Conservation (phyloP, 2,329 filamentous ascomycete species). For the Lecanosticta acicola region DNA sequence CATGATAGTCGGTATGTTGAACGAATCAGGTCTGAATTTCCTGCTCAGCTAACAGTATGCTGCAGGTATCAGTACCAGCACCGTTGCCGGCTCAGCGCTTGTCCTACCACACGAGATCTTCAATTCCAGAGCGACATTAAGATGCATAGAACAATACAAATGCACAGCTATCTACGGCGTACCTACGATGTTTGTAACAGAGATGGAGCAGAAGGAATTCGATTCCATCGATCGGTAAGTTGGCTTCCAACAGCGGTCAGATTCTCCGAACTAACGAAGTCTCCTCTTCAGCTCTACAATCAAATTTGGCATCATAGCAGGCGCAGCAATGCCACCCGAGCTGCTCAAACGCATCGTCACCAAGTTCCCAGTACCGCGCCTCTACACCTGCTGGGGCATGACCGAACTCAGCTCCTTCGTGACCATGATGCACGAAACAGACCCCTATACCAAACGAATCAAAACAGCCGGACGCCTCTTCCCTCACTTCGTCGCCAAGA, state of each 20-base stretch:
- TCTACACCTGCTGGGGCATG: slow-evolving; percentile 53
- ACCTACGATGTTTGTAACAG: slow-evolving; percentile 75
- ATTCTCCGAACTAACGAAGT: not conserved
- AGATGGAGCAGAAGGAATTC: slow-evolving; percentile 25
- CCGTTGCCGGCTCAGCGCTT: slow-evolving; percentile 56
- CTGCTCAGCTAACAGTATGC: slow-evolving; percentile 25
- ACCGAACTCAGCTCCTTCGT: slow-evolving; percentile 51
- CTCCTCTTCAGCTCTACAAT: slow-evolving; percentile 19
- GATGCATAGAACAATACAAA: slow-evolving; percentile 43
- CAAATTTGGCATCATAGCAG: slow-evolving; percentile 58
- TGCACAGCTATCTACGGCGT: slow-evolving; percentile 73
- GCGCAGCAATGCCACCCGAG: slow-evolving; percentile 67
- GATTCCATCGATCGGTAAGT: slow-evolving; percentile 18
- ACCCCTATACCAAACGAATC: slow-evolving; percentile 60
- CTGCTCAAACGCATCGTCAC: slow-evolving; percentile 65
- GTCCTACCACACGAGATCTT: slow-evolving; percentile 73
- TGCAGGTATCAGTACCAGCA: slow-evolving; percentile 21
- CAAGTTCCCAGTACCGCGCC: slow-evolving; percentile 69
- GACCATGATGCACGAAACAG: slow-evolving; percentile 36
- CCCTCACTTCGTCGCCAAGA: slow-evolving; percentile 69
- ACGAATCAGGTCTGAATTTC: no score
- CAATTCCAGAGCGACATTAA: slow-evolving; percentile 21
- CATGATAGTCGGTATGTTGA: slow-evolving; percentile 55
- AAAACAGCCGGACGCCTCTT: slow-evolving; percentile 70
- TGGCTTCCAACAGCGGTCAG: not conserved